Percentiles rank a stretch among this genome's conserved stretches.
These are phyloP conservation scores for Hypoxylon lienhwacheense DNA, from an alignment of 495 filamentous ascomycete species.

Conservation along the genomic window DNA sequence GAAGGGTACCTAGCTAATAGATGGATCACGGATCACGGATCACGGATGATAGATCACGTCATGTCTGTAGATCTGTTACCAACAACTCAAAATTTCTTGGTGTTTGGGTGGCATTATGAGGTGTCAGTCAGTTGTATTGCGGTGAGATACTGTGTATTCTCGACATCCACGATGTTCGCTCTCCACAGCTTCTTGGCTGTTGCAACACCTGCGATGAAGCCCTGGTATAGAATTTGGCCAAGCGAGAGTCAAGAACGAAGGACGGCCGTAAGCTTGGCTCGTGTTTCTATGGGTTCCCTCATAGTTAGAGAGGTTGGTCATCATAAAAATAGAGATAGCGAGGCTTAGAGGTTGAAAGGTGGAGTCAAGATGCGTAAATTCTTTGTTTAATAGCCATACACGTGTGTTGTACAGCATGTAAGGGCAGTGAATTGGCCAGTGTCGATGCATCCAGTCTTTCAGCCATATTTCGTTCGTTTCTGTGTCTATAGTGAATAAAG, in stretches of 20 bases:
- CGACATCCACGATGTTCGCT: slow-evolving; percentile 2
- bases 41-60: slow-evolving; percentile 1
- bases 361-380: slow-evolving; percentile 17
- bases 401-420: slow-evolving; percentile 20
- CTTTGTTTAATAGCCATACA: slow-evolving; percentile 8
- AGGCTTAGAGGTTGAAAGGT: slow-evolving; percentile 10
- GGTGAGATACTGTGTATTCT: slow-evolving; percentile 3
- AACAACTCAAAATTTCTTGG: slow-evolving; percentile 20
- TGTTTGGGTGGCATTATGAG: slow-evolving; percentile 23
- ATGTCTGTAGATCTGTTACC: slow-evolving; percentile 1
- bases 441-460: background rate
- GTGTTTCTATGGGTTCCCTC: background rate
- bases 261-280: background rate
- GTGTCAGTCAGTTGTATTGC: slow-evolving; percentile 15
- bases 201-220: background rate
- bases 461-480: slow-evolving; percentile 4
- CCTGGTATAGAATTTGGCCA: slow-evolving; percentile 19
- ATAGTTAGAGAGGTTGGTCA: too few relatives aligned
- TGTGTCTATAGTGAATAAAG: background rate
- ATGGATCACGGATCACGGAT: slow-evolving; percentile 1
- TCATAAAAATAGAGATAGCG: background rate
- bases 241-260: slow-evolving; percentile 13
- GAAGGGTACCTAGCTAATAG: background rate
- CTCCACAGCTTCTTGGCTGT: background rate
- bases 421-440: slow-evolving; percentile 15